Conservation (phyloP, 2,329 filamentous ascomycete species). For the Pseudocercospora musae region DNA sequence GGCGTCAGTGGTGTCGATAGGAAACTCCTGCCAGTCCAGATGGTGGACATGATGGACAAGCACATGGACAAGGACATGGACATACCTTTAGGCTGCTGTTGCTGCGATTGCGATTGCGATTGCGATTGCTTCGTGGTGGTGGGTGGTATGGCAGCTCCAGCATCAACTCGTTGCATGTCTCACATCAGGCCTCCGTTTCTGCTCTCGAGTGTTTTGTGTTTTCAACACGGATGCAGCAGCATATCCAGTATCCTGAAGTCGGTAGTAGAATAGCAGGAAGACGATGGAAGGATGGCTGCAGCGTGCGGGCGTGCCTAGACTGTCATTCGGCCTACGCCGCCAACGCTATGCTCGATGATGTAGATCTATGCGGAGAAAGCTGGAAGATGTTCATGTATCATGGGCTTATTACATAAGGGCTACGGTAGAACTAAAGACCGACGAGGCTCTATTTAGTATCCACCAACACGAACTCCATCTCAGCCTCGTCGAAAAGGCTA, state of each 20-base stretch:
- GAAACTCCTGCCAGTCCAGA: not conserved
- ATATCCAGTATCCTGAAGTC: not conserved
- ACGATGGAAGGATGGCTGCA: not conserved
- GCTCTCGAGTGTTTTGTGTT: not conserved
- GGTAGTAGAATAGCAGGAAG: not conserved
- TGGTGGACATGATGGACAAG: too few species aligned
- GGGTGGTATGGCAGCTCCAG: not conserved
- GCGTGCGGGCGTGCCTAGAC: not conserved
- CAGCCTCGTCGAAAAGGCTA: constrained; percentile 2
- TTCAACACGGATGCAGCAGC: not conserved
- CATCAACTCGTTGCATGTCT: constrained; percentile 21
- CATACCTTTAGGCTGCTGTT: not conserved
- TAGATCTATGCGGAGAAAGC: constrained; percentile 3
- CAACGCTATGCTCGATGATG: not conserved
- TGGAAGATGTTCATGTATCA: not conserved
- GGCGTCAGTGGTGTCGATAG: constrained; percentile 18
- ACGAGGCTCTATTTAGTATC: not conserved
- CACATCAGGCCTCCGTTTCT: constrained; percentile 7
- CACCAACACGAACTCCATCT: not conserved
- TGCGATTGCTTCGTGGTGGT: too few species aligned
- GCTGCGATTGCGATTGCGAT: constrained; percentile 1
- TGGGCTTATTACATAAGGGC: not conserved
- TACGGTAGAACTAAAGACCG: not conserved
- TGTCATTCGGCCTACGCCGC: not conserved
- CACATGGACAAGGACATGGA: too few species aligned